These are phyloP conservation scores for Tetrapisispora fleetii DNA, from an alignment of 805 yeast genomes.

Conservation along the genomic window DNA sequence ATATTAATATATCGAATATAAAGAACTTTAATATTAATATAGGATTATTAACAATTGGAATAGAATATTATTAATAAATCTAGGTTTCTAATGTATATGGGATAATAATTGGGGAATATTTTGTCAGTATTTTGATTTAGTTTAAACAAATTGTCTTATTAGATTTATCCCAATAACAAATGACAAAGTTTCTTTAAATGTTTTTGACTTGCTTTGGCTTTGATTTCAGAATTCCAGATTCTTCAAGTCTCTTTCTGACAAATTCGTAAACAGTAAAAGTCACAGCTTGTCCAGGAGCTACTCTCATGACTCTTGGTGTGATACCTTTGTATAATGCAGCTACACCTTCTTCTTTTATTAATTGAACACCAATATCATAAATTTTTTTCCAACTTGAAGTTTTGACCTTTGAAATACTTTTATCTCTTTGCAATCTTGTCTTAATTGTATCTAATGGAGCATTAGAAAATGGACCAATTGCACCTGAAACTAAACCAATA, in stretches of 20 bases:
- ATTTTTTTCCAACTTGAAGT: slow-evolving; percentile 62
- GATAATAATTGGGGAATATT: too few species aligned
- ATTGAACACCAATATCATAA: slow-evolving; percentile 64
- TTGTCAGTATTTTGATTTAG: too few species aligned
- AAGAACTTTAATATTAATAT: background rate
- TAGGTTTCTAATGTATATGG: background rate
- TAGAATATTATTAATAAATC: background rate
- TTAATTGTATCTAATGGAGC: slow-evolving; percentile 97
- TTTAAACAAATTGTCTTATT: too few species aligned
- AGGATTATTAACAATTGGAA: background rate
- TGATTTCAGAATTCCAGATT: slow-evolving; percentile 16
- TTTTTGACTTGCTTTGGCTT: slow-evolving; percentile 4
- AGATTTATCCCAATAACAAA: background rate
- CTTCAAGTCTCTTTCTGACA: slow-evolving; percentile 58
- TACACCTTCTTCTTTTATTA: slow-evolving; percentile 82
- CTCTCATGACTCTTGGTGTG: slow-evolving; percentile 98
- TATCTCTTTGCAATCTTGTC: slow-evolving; percentile 90
- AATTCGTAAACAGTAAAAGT: slow-evolving; percentile 94
- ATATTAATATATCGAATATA: too few species aligned
- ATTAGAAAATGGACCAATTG: slow-evolving; percentile 93
- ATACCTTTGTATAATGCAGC: slow-evolving; percentile 91
- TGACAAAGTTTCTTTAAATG: slow-evolving; percentile 1
- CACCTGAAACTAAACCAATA: slow-evolving; percentile 89
- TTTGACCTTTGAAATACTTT: slow-evolving; percentile 36
- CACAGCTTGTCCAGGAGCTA: slow-evolving; percentile 98